Conservation (phyloP, 2,329 filamentous ascomycete genomes). For the Cucurbitaria berberidis region DNA sequence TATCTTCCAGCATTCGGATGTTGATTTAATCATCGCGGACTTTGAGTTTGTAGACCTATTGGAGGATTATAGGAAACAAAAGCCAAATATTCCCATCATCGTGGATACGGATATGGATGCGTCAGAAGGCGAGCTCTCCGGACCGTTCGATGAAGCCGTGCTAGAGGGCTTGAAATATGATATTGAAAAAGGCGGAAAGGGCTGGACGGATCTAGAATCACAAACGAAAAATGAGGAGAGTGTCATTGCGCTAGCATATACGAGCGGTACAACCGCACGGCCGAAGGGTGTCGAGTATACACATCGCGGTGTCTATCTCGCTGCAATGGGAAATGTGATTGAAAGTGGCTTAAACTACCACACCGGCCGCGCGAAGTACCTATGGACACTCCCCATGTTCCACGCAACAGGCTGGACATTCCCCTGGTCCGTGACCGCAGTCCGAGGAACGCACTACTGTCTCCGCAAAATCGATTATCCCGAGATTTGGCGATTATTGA, state of each 20-base stretch:
- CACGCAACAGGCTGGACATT: constrained; percentile 79
- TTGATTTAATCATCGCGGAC: constrained; percentile 86
- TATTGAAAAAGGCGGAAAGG: constrained; percentile 65
- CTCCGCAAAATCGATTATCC: constrained; percentile 94
- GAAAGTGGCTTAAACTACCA: constrained; percentile 83
- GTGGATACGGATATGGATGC: constrained; percentile 85
- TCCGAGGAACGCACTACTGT: constrained; percentile 93
- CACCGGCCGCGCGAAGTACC: constrained; percentile 74
- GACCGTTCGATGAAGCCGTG: constrained; percentile 83
- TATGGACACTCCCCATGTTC: constrained; percentile 93
- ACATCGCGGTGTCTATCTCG: constrained; percentile 85
- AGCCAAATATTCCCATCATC: constrained; percentile 72
- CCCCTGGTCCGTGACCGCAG: constrained; percentile 90
- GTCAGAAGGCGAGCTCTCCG: constrained; percentile 73
- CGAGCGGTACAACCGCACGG: constrained; percentile 86
- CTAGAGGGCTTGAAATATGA: constrained; percentile 81
- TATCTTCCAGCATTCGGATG: constrained; percentile 86
- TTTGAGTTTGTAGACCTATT: constrained; percentile 77
- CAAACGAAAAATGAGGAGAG: constrained; percentile 78
- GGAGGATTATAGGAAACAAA: constrained; percentile 65
- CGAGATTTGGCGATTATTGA: constrained; percentile 87
- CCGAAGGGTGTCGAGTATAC: constrained; percentile 95
- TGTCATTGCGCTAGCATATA: constrained; percentile 88
- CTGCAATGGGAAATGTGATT: constrained; percentile 81
- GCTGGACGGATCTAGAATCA: constrained; percentile 78